Base-by-base conservation (phyloP, 2,329 filamentous ascomycete species). In the Talaromyces verruculosus region DNA sequence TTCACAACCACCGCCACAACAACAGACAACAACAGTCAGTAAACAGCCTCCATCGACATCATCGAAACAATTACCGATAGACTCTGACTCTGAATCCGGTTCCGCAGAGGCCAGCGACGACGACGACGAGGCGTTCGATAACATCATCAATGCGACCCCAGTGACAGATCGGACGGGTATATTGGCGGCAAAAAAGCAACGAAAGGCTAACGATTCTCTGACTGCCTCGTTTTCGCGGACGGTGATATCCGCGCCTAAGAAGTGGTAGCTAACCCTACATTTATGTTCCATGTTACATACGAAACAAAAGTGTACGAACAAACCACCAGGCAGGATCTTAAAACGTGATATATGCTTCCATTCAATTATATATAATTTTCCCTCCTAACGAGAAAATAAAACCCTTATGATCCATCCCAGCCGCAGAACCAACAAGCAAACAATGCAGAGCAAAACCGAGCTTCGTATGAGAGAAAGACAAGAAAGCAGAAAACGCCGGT, bases 131-230 rank as follows among this genome's bases (percentile, higher is more conserved):
- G 90, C 91, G 57, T 97, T 98, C 74, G 94, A 98, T 74, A 90
- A 90, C 70, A 96, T 99, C 77, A 96, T 97, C 74, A 88, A 93
- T 71, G 94, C 95, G 0, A 94, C 92, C 2, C 92, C 92, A 0
- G 87, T 96, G 19, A 97, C 93, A 0, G 94, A 97, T 76, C 87
- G 90, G 64, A 91, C 91, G 13, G 94, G 94, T 0, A 89, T 90
- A 53, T 80, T 84, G 47, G 85, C 57, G 7, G 57, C 87, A 1
- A 88, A 87, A 70, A 84, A 89, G 75, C 81, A 84, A 61, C 82
- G 84, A 67, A 83, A 80, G 58, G 79, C 77, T 47, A 82, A 83
- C 67, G 82, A 85, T 65, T 79, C 78, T 28, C 73, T 81, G 28
- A 83, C 77, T 68, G 84, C 80, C 8, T 81, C 80, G 0, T 85